phyloP scores from a whole-genome alignment of 768 basidiomycete species.

The Auricularia sp. region DNA sequence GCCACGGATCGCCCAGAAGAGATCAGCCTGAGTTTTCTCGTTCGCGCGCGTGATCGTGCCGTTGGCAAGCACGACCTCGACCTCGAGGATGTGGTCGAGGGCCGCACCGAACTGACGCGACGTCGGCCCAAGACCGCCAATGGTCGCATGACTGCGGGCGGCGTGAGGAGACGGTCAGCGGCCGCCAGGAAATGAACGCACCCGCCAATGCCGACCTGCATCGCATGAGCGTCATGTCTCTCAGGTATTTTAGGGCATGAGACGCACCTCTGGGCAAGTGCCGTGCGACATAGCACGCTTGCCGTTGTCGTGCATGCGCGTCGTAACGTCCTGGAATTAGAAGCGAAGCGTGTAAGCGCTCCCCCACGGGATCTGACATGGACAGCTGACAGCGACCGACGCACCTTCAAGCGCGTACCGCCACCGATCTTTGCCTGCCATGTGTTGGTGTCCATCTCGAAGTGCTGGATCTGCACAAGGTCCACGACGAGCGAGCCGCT shows the following conservation, averaged over 20 bases:
- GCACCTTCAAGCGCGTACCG: conserved; percentile 9
- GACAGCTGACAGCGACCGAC: background rate
- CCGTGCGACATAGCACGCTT: conserved; percentile 21
- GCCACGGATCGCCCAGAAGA: conserved; percentile 20
- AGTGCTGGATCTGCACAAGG: conserved; percentile 15
- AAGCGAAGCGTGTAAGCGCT: background rate
- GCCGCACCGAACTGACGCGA: conserved; percentile 17
- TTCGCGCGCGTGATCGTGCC: conserved; percentile 14
- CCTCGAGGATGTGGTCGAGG: conserved; percentile 19
- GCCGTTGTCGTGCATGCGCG: conserved; percentile 10
- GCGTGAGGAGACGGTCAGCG: conserved; percentile 4
- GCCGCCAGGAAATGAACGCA: too few relatives aligned
- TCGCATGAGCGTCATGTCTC: too few relatives aligned
- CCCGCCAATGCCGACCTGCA: background rate
- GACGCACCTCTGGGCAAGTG: conserved; percentile 16
- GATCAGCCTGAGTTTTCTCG: conserved; percentile 15
- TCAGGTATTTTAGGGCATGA: too few relatives aligned
- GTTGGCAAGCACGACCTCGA: conserved; percentile 17
- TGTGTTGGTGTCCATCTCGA: conserved; percentile 18
- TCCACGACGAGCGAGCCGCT: conserved; percentile 23
- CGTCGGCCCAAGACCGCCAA: conserved; percentile 14
- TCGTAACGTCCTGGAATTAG: conserved; percentile 14
- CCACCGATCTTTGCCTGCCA: conserved; percentile 17
- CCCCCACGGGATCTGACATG: background rate
- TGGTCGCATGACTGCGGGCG: conserved; percentile 16